phyloP scores from a whole-genome alignment of 176 grass and related monocot genomes.

The Raddia guianensis region DNA sequence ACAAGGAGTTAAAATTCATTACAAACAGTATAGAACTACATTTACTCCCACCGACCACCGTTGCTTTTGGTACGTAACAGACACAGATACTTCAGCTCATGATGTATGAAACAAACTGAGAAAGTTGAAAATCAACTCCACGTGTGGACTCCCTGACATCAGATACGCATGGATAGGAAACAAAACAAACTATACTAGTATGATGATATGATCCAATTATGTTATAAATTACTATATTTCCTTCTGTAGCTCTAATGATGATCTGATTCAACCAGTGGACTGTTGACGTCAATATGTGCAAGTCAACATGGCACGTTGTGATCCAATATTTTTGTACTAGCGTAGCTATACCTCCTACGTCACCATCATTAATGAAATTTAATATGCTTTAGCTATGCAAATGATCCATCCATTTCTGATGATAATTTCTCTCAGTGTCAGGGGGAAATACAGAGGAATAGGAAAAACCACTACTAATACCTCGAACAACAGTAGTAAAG shows the following conservation, averaged over 20 bases:
- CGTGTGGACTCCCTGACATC: neutral
- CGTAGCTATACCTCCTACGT: neutral
- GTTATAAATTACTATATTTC: neutral
- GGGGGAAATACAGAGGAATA: neutral
- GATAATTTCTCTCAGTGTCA: neutral
- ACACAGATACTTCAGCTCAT: neutral
- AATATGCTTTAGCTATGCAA: conserved; percentile 5
- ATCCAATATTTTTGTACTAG: neutral
- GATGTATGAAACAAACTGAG: neutral
- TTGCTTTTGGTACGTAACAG: conserved; percentile 9
- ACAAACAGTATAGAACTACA: neutral
- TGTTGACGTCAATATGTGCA: neutral
- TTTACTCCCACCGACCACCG: neutral
- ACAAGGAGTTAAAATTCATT: neutral
- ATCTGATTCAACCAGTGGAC: neutral
- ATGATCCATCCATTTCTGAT: conserved; percentile 13
- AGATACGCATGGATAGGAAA: conserved; percentile 10
- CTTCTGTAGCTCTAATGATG: conserved; percentile 2
- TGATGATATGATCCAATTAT: neutral
- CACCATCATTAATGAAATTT: conserved; percentile 1
- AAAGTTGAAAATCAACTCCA: neutral
- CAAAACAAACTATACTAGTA: conserved; percentile 4
- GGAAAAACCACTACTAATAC: neutral
- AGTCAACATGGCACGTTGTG: neutral
- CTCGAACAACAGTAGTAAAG: conserved; percentile 14